These are phyloP conservation scores for Craterostigma plantagineum DNA, from an alignment of 257 asterid genomes.

Conservation along the genomic window DNA sequence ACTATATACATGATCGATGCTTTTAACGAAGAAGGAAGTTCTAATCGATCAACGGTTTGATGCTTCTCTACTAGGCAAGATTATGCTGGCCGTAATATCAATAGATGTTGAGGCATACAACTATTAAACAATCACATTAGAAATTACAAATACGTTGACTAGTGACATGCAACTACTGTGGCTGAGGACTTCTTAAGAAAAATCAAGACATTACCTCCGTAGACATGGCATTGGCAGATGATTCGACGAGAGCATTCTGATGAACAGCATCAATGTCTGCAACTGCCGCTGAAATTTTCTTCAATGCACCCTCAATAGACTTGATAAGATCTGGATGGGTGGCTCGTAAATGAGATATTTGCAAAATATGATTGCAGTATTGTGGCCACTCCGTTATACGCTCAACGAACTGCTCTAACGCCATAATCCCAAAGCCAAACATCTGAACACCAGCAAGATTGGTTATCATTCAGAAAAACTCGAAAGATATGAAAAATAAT, in stretches of 20 bases:
- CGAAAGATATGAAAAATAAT: not conserved
- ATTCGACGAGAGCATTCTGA: slow-evolving; percentile 15
- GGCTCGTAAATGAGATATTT: slow-evolving; percentile 85
- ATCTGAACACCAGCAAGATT: slow-evolving; percentile 29
- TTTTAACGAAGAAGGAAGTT: too few species aligned
- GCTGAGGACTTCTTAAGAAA: too few species aligned
- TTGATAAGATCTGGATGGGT: slow-evolving; percentile 52
- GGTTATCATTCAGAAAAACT: not conserved
- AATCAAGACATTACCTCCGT: too few species aligned
- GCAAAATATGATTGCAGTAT: slow-evolving; percentile 86
- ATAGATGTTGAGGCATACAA: too few species aligned
- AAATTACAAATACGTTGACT: too few species aligned
- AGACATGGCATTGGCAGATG: too few species aligned
- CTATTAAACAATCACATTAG: too few species aligned
- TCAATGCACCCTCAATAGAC: slow-evolving; percentile 57
- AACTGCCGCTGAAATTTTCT: slow-evolving; percentile 45
- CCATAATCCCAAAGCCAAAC: slow-evolving; percentile 84
- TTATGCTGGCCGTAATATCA: too few species aligned
- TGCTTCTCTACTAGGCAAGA: too few species aligned
- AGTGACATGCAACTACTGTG: too few species aligned
- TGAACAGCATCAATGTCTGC: slow-evolving; percentile 50
- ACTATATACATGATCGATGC: too few species aligned
- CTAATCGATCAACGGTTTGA: too few species aligned
- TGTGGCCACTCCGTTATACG: slow-evolving; percentile 97
- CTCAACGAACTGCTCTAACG: slow-evolving; percentile 84